A percentile compares a stretch with the other conserved stretches of the same genome.
phyloP scores from a whole-genome alignment of 371 early-diverging fungal genomes.

The Mycotypha africana region DNA sequence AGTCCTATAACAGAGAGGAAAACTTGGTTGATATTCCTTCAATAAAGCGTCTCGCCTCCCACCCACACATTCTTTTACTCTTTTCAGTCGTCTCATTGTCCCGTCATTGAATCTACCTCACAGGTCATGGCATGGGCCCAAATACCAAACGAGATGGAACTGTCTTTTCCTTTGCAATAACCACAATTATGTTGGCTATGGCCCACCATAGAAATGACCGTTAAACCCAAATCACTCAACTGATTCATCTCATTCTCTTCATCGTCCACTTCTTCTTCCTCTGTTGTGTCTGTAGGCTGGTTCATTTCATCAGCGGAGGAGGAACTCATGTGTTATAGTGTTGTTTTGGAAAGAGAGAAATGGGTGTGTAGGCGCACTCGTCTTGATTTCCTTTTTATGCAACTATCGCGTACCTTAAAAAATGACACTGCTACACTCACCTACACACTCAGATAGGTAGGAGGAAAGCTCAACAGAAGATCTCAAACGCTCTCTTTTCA shows the following conservation, averaged over 20 bases:
- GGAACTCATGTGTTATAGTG: too few species aligned
- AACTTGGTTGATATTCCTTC: background rate
- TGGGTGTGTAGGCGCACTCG: too few species aligned
- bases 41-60: too few species aligned
- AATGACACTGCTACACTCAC: too few species aligned
- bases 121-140: slow-evolving; percentile 48
- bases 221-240: background rate
- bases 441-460: too few species aligned
- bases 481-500: too few species aligned
- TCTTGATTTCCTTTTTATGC: too few species aligned
- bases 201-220: slow-evolving; percentile 24
- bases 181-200: slow-evolving; percentile 43
- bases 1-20: slow-evolving; percentile 40
- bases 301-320: too few species aligned
- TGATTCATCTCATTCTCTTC: slow-evolving; percentile 4
- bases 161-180: slow-evolving; percentile 46
- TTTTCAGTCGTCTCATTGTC: background rate
- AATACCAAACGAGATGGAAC: slow-evolving; percentile 49
- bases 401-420: too few species aligned
- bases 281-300: too few species aligned
- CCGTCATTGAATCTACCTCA: slow-evolving; percentile 15
- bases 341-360: too few species aligned
- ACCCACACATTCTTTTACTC: background rate
- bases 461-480: too few species aligned
- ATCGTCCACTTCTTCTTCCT: slow-evolving; percentile 1